Base-by-base conservation (phyloP, 768 basidiomycete genomes). In the Phylloporus scabripes region DNA sequence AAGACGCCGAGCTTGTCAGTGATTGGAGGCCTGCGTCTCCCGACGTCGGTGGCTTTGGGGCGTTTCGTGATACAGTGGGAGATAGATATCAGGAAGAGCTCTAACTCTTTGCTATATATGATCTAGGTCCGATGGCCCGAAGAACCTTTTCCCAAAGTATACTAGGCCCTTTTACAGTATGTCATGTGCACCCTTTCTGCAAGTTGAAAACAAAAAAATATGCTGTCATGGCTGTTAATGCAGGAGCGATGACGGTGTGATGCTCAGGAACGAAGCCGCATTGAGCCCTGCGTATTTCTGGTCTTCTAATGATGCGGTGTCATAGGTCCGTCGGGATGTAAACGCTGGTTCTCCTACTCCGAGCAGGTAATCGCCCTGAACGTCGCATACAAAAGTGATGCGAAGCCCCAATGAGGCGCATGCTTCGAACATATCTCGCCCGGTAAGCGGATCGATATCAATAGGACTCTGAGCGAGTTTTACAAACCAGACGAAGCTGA, bases 11-110 rank as follows among this genome's bases (percentile, higher is more conserved):
- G 38, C 53, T 74, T 31, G 57, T 78, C 31, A 71, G 74, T 46
- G 72, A 72, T 51, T 80, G 80, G 79, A 63, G 76, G 49, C 64
- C 69, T 20, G 45, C 63, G 49, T 71, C 69, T 37, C 69, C 72
- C 21, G 73, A 65, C 26, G 49, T 40, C 0, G 49, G 42, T 21
- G 31, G 42, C 26, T 60, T 57, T 51, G 57, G 55, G 43, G 50
- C 36, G 24, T 48, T 51, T 38, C 42, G 40, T 50, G 29, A 57
- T 46, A 40, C 52, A 36, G 28, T 38, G 21, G 51, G 44, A 39
- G 65, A 63, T 46, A 54, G 60, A 53, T 67, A 69, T 26, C 65
- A 67, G 24, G 60, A 67, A 58, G 65, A 67, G 32, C 50, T 59
- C 32, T 67, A 52, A 56, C 31, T 57, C 45, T 14, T 51, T 17